phyloP scores from a whole-genome alignment of 208 protist species.

The Trypanosoma rangeli region DNA sequence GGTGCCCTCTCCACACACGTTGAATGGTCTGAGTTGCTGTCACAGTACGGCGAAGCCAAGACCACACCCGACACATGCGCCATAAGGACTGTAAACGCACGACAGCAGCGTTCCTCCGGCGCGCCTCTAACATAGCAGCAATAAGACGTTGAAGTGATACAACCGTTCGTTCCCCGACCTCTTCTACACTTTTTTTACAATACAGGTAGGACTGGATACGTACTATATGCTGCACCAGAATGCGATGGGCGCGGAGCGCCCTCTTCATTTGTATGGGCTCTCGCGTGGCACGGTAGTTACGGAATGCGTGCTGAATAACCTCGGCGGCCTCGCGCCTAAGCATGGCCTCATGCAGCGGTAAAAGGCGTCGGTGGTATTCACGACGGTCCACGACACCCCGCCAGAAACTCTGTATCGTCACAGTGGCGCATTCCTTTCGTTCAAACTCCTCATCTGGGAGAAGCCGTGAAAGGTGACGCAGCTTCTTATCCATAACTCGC shows the following conservation, averaged over 20 bases:
- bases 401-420: conserved; percentile 42
- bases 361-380: neutral
- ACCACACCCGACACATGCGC: conserved; percentile 39
- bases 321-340: conserved; percentile 27
- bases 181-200: conserved; percentile 39
- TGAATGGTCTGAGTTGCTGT: conserved; percentile 27
- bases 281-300: conserved; percentile 32
- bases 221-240: conserved; percentile 19
- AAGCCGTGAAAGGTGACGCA: conserved; percentile 32
- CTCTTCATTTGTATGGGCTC: conserved; percentile 26
- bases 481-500: conserved; percentile 36
- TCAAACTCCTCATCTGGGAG: conserved; percentile 30
- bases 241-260: conserved; percentile 25
- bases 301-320: conserved; percentile 38
- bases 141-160: conserved; percentile 20
- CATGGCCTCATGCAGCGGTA: conserved; percentile 9
- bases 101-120: conserved; percentile 28
- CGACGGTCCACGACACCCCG: conserved; percentile 25
- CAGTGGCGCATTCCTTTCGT: conserved; percentile 6
- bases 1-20: conserved; percentile 28
- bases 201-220: conserved; percentile 44
- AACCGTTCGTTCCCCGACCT: conserved; percentile 33
- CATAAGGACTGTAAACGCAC: conserved; percentile 52
- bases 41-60: neutral
- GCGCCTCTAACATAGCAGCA: conserved; percentile 13